These are phyloP conservation scores for Hyphodiscus hymeniophilus DNA, from an alignment of 495 filamentous ascomycete genomes.

Conservation along the genomic window DNA sequence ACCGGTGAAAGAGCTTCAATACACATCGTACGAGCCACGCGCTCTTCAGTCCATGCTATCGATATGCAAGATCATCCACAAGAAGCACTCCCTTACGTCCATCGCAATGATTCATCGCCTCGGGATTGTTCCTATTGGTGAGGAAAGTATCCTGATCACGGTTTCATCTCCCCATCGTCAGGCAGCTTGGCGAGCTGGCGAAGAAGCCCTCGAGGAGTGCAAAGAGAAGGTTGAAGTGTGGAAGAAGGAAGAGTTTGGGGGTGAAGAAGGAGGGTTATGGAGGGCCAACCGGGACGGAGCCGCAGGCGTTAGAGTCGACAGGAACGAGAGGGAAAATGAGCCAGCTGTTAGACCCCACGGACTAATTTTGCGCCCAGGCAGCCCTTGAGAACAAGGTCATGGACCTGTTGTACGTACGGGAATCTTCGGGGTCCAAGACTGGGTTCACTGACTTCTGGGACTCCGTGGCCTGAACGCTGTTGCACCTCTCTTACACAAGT, in stretches of 20 bases:
- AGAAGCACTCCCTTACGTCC: constrained; percentile 53
- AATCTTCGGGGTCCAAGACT: too few species aligned
- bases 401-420: constrained; percentile 13
- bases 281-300: constrained; percentile 80
- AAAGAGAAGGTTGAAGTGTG: constrained; percentile 88
- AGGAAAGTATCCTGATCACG: constrained; percentile 89
- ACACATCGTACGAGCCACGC: constrained; percentile 71
- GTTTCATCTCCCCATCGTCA: constrained; percentile 80
- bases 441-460: too few species aligned
- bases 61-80: constrained; percentile 53
- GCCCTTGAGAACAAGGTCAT: constrained; percentile 16
- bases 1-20: constrained; percentile 68
- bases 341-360: constrained; percentile 9
- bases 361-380: constrained; percentile 10
- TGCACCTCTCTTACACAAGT: too few species aligned
- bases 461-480: too few species aligned
- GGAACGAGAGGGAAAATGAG: neutral
- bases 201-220: constrained; percentile 81
- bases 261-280: constrained; percentile 69
- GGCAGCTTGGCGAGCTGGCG: constrained; percentile 80
- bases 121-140: constrained; percentile 74
- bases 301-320: constrained; percentile 32
- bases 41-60: constrained; percentile 65
- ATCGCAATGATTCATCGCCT: constrained; percentile 83
- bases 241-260: constrained; percentile 88